Evolutionary conservation across 345 rosid genomes (phyloP).

Genomic region (Ricinus communis): DNA sequence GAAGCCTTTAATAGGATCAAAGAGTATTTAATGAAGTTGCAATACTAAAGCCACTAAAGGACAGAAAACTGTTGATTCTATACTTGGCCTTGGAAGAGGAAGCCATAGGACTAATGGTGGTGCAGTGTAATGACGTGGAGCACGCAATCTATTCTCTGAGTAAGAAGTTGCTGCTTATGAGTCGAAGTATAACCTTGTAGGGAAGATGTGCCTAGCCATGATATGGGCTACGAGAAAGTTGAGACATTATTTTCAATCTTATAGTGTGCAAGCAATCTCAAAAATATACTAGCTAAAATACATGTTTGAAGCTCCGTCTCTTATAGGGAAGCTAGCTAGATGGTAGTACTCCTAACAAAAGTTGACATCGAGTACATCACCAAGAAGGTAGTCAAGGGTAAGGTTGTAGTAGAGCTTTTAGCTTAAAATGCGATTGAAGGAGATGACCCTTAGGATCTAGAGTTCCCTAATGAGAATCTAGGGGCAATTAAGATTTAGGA

Average conservation of each 20-base stretch:
- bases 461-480: not conserved
- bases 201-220: not conserved
- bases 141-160: not conserved
- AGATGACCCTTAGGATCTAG: not conserved
- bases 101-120: not conserved
- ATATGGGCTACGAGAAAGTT: too few relatives aligned
- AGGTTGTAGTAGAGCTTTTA: not conserved
- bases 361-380: not conserved
- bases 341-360: not conserved
- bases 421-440: not conserved
- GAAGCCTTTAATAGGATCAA: too few relatives aligned
- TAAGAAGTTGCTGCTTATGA: not conserved
- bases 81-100: not conserved
- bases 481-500: not conserved
- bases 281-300: not conserved
- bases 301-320: not conserved
- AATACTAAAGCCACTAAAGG: not conserved
- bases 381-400: not conserved
- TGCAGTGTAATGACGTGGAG: not conserved
- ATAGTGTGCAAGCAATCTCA: not conserved
- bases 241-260: too few relatives aligned
- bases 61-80: not conserved
- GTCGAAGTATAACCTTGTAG: not conserved
- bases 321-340: not conserved
- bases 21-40: too few relatives aligned